Evolutionary conservation across 2,329 filamentous ascomycete genomes (phyloP), one percentile per base, ranked within the genome.

Genomic region (Elsinoe australis): DNA sequence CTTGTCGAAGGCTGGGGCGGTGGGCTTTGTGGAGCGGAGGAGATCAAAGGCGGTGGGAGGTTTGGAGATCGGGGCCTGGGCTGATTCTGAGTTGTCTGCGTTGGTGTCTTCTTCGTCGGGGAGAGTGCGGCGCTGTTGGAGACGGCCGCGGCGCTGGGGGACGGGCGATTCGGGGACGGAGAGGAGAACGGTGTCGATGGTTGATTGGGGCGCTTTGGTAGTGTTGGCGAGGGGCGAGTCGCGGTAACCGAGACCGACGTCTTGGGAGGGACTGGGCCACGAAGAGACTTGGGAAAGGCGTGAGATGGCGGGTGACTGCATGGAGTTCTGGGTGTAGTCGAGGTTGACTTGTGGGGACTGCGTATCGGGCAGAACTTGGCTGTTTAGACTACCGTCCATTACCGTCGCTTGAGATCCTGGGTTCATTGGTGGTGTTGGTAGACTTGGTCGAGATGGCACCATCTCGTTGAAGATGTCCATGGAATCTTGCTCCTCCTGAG

Each of bases 231-330:
- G 15, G 15, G 31, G 32, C 17, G 32, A 31, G n/a, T 39, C 45
- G 19, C 18, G 19, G 22, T 39, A 36, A 86, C 82, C 76, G 55
- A 92, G 86, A 0, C 87, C 88, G 14, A 69, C 74, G 61, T 95
- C 89, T 61, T 95, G 88, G 1, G 87, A 92, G 0, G 82, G 79
- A 50, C 89, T 83, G 4, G 86, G 73, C 42, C 83, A 70, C 22
- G 86, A 79, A 0, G 84, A 86, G 15, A 75, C 64, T 56, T 89
- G 83, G 0, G 82, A 44, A 17, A 51, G 41, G 6, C 44, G 26
- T 4, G 84, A 39, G 67, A 65, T 15, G 6, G 49, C 36, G 18
- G 51, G 32, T 15, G 49, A 47, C 49, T 52, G 17, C n/a, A 24
- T 44, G 39, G 21, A 31, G 28, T 6, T 12, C 38, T 47, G 34